A percentile compares a stretch with the other conserved stretches of the same genome.
phyloP scores from a whole-genome alignment of 768 basidiomycete genomes.

The Pleurotus tuber-regium region DNA sequence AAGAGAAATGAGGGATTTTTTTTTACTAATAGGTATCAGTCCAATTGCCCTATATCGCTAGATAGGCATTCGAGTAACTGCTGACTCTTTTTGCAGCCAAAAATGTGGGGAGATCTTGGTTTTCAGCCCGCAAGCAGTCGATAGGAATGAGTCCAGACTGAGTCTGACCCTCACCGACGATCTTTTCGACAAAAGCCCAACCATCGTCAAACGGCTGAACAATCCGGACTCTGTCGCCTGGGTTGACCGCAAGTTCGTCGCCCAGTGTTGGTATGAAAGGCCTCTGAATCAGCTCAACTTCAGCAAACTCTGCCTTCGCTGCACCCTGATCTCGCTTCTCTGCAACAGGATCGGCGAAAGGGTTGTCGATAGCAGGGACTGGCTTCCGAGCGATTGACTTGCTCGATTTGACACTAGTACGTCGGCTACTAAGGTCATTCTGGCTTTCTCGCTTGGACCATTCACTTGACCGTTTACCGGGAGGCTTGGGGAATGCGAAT shows the following conservation, averaged over 20 bases:
- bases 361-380: constrained; percentile 16
- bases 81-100: constrained; percentile 47
- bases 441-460: constrained; percentile 10
- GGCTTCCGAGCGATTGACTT: constrained; percentile 10
- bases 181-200: constrained; percentile 62
- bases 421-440: background rate
- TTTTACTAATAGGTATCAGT: background rate
- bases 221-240: constrained; percentile 53
- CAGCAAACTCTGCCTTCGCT: constrained; percentile 28
- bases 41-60: background rate
- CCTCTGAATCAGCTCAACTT: constrained; percentile 48
- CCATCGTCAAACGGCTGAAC: constrained; percentile 64
- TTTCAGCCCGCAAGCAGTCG: constrained; percentile 57
- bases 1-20: too few species aligned
- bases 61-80: constrained; percentile 19
- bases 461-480: constrained; percentile 26
- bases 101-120: constrained; percentile 47
- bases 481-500: constrained; percentile 69
- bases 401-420: constrained; percentile 10
- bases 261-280: constrained; percentile 55
- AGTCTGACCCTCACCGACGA: constrained; percentile 23
- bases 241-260: constrained; percentile 57
- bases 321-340: background rate
- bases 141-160: constrained; percentile 61
- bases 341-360: constrained; percentile 23